phyloP scores from a whole-genome alignment of 2,329 filamentous ascomycete species.

The Fusarium brachygibbosum region DNA sequence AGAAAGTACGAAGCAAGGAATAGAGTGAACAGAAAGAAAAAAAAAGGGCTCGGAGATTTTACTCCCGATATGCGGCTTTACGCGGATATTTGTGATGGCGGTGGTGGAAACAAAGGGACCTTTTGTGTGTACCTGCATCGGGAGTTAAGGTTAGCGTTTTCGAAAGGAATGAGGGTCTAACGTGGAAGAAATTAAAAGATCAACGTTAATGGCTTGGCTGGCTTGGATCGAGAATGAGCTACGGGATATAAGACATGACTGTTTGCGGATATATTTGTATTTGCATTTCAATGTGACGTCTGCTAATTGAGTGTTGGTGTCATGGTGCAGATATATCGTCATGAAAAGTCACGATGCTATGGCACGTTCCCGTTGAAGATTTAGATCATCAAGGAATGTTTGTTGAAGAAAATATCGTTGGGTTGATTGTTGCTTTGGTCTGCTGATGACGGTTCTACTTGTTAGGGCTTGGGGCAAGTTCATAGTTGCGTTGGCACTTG shows the following conservation, averaged over 20 bases:
- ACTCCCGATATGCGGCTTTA: too few relatives aligned
- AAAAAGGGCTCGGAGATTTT: neutral
- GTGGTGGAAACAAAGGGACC: neutral
- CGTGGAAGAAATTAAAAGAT: neutral
- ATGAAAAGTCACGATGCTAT: neutral
- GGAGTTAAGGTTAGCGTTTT: slow-evolving; percentile 9
- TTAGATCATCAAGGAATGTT: neutral
- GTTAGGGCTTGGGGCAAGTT: neutral
- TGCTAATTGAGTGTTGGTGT: neutral
- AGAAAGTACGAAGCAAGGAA: too few relatives aligned
- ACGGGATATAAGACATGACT: neutral
- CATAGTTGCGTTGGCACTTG: too few relatives aligned
- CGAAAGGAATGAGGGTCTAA: neutral
- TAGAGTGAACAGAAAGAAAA: neutral
- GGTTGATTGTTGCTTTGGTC: neutral
- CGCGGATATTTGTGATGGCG: neutral
- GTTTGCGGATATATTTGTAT: slow-evolving; percentile 2
- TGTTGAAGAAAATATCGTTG: too few relatives aligned
- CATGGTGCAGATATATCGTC: neutral
- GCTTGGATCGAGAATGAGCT: neutral
- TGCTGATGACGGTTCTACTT: neutral
- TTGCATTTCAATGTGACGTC: neutral
- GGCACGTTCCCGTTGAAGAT: neutral
- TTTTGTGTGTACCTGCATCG: neutral
- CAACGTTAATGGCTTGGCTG: neutral